Base-by-base conservation (phyloP, 345 rosid species). In the Kernera saxatilis region DNA sequence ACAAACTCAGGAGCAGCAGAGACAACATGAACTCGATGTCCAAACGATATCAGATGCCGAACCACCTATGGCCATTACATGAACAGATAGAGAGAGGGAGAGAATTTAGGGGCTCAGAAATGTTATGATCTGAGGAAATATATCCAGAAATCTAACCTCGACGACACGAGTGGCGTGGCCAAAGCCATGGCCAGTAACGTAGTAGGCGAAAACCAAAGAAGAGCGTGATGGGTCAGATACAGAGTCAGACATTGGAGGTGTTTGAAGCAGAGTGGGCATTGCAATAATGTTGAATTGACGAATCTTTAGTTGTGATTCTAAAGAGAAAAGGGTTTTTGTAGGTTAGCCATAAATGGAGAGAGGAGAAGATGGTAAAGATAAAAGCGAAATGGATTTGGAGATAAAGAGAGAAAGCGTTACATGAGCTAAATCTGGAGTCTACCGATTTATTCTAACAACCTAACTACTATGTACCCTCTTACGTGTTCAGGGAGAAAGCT, bases 151-250 rank as follows among this genome's bases (percentile, higher is more conserved):
- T n/a, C 46, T 22, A 59, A 92, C 98, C 96, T 93, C 97, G 17
- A 90, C 92, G 26, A 90, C 98, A 49, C 97, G 98, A 74, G 98
- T 93, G 82, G 98, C 96, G 65, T 93, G 98, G 50, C 98, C 98
- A 77, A 93, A 90, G 11, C 98, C 98, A 72, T 90, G 98, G 17
- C 98, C 97, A 63, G 98, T 93, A 77, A 93, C 93, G 21, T 93
- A 90, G 73, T 90, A 93, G 25, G 98, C 97, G 55, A 93, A 90
- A 17, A 93, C 93, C 48, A 90, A 83, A 59, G 68, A 10, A 35
- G 57, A 8, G 12, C 21, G 22, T 19, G 69, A n/a, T 36, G 78
- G n/a, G n/a, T n/a, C n/a, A n/a, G n/a, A 56, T 21, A 29, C 46
- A 14, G 73, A 59, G 26, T 39, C 64, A 51, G 74, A 14, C 74